Base-by-base conservation (phyloP, 139 green algal genomes). In the Astrephomene gubernaculifera region DNA sequence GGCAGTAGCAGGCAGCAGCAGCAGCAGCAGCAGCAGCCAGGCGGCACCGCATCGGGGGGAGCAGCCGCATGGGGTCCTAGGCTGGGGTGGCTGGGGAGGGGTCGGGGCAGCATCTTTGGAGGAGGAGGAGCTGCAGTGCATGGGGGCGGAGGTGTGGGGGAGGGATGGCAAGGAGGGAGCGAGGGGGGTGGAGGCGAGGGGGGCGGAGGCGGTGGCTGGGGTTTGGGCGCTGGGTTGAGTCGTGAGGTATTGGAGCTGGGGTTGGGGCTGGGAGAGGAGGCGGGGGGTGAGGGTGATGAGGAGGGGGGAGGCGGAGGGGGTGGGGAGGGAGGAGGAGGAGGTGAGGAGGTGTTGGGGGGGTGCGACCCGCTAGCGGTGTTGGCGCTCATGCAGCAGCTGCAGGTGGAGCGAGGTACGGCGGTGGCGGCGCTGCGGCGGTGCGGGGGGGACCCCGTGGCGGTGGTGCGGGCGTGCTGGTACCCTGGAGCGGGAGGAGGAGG, bases 331-430 rank as follows among this genome's bases (percentile, higher is more conserved):
- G 21, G 75, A 36, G n/a, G 75, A 61, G 33, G 36, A 36, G 52
- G 12, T 83, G 25, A 41, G 41, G 78, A 49, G 63, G 79, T 67
- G 44, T 24, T 65, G 44, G 63, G 33, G 5, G 79, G 79, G 33
- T 75, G 60, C 45, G 64, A 85, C 44, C 44, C 63, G 19, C 35
- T 75, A 21, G 79, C 79, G 9, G 64, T 85, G 33, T 31, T 85
- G 63, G 79, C 79, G 36, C 63, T 85, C 14, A 85, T 85, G 79
- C 79, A 85, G 63, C 79, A 85, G 44, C 63, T 85, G 63, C 79
- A 75, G 79, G 79, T 85, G 35, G 79, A 74, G 7, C 63, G 63
- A 10, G 0, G 24, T 24, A 31, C 5, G 0, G 79, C 79, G 31
- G 64, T 85, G 24, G 43, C 63, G 5, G 43, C 64, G 27, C 65